Base-by-base conservation (phyloP, 1,139 yeast species). In the Taphrina flavorubra region DNA sequence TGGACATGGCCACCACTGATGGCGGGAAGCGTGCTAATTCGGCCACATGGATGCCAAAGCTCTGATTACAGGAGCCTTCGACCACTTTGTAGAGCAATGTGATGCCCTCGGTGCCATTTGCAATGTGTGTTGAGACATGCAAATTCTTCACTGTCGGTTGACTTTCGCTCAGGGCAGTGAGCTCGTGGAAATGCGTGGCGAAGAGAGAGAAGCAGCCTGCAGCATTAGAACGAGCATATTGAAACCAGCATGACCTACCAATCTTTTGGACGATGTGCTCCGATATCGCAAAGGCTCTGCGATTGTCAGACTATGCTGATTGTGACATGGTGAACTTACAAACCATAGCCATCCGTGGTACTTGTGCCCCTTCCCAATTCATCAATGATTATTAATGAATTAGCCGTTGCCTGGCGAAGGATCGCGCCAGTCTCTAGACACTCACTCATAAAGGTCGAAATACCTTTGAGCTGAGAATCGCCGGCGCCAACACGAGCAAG, bases 401-500 rank as follows among this genome's bases (percentile, higher is more conserved):
- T 90, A 37, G 81, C 79, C 0, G 96, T 87, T 0, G 98, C 97
- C 37, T 92, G 86, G 71, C 92, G 89, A 73, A 94, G 83, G 73
- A 94, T 94, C 0, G 96, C 88, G 0, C 97, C 91, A 44, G 97
- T 94, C 76, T 94, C 99, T 71, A 94, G 82, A 98, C 94, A 94
- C 77, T 94, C 99, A 51, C 96, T 92, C 99, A 94, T 94, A 74
- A 94, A 94, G 0, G 99, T 94, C 0, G 97, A 92, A 53, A 94
- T 90, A 34, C 99, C 99, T 78, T 92, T 92, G 75, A 94, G 82
- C 78, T 94, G 99, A 0, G 97, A 92, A 77, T 94, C 99, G 10
- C 97, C 96, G 1, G 99, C 98, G 16, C 99, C 99, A n/a, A 94
- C 97, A 75, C 99, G 86, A 14, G 98, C 96, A 71, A 94, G 83